Conservation (phyloP, 257 asterid genomes). For the Nicotiana otophora region DNA sequence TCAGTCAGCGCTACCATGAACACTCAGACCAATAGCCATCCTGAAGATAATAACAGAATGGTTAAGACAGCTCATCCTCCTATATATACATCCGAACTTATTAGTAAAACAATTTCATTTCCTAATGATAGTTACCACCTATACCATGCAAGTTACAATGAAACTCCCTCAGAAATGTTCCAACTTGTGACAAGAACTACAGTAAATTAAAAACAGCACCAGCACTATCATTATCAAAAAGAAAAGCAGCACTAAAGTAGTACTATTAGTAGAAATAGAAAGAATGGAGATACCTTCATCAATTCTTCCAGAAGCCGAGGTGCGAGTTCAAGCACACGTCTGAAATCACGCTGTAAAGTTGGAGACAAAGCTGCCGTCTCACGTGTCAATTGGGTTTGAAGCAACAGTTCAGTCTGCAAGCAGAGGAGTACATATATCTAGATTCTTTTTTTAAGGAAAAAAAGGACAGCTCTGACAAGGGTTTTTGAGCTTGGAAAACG, state of each 20-base stretch:
- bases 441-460: neutral
- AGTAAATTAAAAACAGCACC: neutral
- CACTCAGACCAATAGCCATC: neutral
- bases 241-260: neutral
- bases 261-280: constrained; percentile 1
- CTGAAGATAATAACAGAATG: neutral
- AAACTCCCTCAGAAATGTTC: neutral
- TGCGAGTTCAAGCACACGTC: constrained; percentile 80
- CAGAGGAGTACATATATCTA: constrained; percentile 14
- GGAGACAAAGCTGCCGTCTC: constrained; percentile 84
- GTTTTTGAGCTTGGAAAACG: constrained; percentile 19
- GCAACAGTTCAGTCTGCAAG: constrained; percentile 82
- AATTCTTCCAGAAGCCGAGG: constrained; percentile 99
- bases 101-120: neutral
- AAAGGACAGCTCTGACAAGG: constrained; percentile 6
- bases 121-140: neutral
- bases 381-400: constrained; percentile 97
- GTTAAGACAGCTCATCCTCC: neutral
- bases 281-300: constrained; percentile 63
- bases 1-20: neutral
- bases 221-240: neutral
- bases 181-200: neutral
- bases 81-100: neutral
- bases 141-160: neutral
- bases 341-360: constrained; percentile 62